Evolutionary conservation across 768 basidiomycete genomes (phyloP).

Genomic region (Boletus pseudo-olivaceus): DNA sequence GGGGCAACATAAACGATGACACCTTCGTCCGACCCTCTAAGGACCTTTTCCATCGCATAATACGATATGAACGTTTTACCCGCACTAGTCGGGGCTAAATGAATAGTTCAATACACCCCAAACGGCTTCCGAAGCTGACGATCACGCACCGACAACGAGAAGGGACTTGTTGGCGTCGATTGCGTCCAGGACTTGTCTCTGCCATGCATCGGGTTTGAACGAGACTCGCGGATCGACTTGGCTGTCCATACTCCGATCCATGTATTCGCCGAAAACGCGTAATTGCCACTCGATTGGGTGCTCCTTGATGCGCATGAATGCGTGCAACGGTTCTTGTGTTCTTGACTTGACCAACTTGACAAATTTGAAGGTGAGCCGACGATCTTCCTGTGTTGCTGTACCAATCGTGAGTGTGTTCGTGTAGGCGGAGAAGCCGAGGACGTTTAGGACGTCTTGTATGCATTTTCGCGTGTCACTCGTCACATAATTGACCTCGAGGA

Average conservation of each 20-base stretch:
- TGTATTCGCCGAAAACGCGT: slow-evolving; percentile 63
- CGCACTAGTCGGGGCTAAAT: slow-evolving; percentile 62
- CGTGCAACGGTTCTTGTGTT: slow-evolving; percentile 36
- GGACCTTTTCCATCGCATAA: slow-evolving; percentile 71
- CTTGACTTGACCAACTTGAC: slow-evolving; percentile 51
- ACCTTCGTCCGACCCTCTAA: slow-evolving; percentile 60
- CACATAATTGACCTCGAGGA: slow-evolving; percentile 35
- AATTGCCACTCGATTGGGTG: slow-evolving; percentile 64
- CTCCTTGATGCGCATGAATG: slow-evolving; percentile 56
- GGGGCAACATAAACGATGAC: slow-evolving; percentile 72
- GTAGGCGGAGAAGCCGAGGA: slow-evolving; percentile 48
- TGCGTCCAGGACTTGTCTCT: slow-evolving; percentile 59
- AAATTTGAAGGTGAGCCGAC: slow-evolving; percentile 47
- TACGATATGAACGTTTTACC: slow-evolving; percentile 78
- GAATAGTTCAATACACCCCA: neutral
- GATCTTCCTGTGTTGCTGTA: slow-evolving; percentile 20
- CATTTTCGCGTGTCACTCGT: slow-evolving; percentile 30
- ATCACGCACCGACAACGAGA: slow-evolving; percentile 55
- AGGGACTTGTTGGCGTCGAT: slow-evolving; percentile 58
- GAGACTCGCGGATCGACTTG: slow-evolving; percentile 52
- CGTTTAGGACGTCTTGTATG: slow-evolving; percentile 38
- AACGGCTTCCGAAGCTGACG: neutral
- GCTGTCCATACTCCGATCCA: slow-evolving; percentile 72
- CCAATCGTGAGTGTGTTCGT: slow-evolving; percentile 18
- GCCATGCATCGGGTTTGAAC: slow-evolving; percentile 72